Evolutionary conservation across 345 rosid species (phyloP), one percentile per base, ranked within the genome.

Genomic region (Ceriops zippeliana): DNA sequence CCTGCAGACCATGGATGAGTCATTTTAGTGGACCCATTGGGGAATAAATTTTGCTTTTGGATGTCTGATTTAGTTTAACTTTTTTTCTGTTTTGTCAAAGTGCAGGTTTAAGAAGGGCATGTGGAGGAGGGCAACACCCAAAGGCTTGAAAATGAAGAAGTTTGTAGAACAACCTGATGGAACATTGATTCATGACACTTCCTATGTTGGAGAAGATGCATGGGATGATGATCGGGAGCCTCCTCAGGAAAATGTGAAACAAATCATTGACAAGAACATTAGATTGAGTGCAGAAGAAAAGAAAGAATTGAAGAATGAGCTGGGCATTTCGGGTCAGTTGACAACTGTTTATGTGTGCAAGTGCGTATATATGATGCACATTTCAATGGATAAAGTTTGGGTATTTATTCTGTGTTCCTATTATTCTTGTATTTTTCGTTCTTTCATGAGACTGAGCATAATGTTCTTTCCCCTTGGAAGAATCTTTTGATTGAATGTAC

Each of bases 141-240:
- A 89, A 85, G 97, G 97, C 68, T 81, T 93, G 76, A 93, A 85
- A 81, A 78, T 93, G 82, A 93, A 90, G 76, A 89, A 89, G 81
- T 87, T 85, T 70, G 75, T 90, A 52, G 83, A 90, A 85, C 84
- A 84, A 58, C 90, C 90, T 42, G 86, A 86, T 83, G 96, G 98
- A 68, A 87, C 89, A 34, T 82, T 90, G 68, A 66, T 89, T 79
- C 93, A 83, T 52, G 98, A 93, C 74, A 83, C 79, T 67, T 80
- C 92, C 66, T 93, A 86, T 82, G 91, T 90, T 69, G 98, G 98
- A 73, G 97, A 93, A 85, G 87, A 81, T 84, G 97, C 93, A 61
- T 93, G 97, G 97, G 84, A 84, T 70, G 92, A 90, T 49, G 96
- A 83, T 75, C 81, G 82, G 56, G 80, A 83, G 71, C 69, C 89